Evolutionary conservation across 2,329 filamentous ascomycete species (phyloP).

Genomic region (Acephala macrosclerotiorum): DNA sequence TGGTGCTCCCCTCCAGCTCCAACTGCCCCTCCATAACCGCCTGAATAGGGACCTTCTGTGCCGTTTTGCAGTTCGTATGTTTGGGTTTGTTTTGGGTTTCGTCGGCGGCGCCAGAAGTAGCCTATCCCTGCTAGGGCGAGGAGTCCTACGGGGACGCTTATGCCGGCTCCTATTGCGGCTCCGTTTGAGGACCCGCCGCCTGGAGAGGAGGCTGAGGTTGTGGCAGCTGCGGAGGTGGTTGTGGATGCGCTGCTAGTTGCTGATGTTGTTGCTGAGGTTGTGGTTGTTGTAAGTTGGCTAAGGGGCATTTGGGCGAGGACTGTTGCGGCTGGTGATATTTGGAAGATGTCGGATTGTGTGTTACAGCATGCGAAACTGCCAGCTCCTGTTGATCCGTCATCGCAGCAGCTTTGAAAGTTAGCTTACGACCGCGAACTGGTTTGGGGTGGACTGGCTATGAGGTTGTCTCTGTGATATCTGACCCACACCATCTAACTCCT

Average conservation of each 20-base stretch:
- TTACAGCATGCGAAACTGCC: conserved; percentile 30
- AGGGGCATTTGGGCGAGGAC: conserved; percentile 27
- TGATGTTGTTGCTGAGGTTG: conserved; percentile 15
- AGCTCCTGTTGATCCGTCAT: conserved; percentile 27
- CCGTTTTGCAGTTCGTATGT: conserved; percentile 19
- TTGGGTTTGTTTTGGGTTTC: conserved; percentile 13
- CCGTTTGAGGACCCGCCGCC: conserved; percentile 12
- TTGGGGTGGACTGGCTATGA: conserved; percentile 28
- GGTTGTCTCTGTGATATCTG: conserved; percentile 32
- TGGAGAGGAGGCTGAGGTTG: conserved; percentile 5
- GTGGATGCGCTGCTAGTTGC: conserved; percentile 6
- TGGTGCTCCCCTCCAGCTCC: neutral
- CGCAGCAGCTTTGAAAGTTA: conserved; percentile 29
- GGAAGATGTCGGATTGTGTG: conserved; percentile 23
- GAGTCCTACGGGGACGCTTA: conserved; percentile 27
- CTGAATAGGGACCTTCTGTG: neutral
- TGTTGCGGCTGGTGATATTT: conserved; percentile 24
- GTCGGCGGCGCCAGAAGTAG: conserved; percentile 21
- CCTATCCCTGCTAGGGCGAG: conserved; percentile 23
- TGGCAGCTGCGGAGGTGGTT: conserved; percentile 19
- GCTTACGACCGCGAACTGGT: neutral
- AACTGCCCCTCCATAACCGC: neutral
- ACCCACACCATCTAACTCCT: conserved; percentile 34
- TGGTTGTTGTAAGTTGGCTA: conserved; percentile 14
- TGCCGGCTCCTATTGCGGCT: conserved; percentile 30